phyloP scores from a whole-genome alignment of 768 basidiomycete species.

The Pseudohyphozyma bogoriensis region DNA sequence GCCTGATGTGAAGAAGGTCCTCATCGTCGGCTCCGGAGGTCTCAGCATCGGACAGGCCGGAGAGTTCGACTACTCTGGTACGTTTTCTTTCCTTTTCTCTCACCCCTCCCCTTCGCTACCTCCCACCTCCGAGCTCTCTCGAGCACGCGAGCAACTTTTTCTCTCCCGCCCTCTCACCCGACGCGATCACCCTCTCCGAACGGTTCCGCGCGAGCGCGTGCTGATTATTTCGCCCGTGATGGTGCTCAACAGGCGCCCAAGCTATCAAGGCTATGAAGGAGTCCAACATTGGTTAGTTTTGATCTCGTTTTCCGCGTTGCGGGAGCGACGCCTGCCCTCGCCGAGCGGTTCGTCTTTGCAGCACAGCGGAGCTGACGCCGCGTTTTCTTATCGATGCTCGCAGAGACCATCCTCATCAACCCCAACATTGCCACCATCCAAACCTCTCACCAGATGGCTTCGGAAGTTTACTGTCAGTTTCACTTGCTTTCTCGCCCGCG shows the following conservation, averaged over 20 bases:
- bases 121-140: no score
- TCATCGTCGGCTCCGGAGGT: conserved; percentile 93
- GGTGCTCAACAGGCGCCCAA: conserved; percentile 65
- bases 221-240: background rate
- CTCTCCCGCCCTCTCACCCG: no score
- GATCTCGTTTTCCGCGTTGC: conserved; percentile 43
- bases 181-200: background rate
- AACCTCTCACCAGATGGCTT: conserved; percentile 92
- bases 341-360: no score
- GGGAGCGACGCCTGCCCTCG: no score
- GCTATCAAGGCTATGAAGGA: conserved; percentile 95
- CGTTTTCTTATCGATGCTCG: background rate
- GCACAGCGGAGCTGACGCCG: background rate
- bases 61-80: conserved; percentile 94
- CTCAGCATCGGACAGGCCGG: conserved; percentile 96
- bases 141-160: no score
- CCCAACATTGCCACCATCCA: conserved; percentile 98
- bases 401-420: conserved; percentile 68
- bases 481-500: no score
- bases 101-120: no score
- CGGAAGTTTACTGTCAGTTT: conserved; percentile 89
- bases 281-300: conserved; percentile 55
- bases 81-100: conserved; percentile 9
- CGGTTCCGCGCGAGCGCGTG: background rate
- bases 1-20: conserved; percentile 84